phyloP scores from a whole-genome alignment of 2,329 filamentous ascomycete genomes.

The Pseudonectria foliicola region DNA sequence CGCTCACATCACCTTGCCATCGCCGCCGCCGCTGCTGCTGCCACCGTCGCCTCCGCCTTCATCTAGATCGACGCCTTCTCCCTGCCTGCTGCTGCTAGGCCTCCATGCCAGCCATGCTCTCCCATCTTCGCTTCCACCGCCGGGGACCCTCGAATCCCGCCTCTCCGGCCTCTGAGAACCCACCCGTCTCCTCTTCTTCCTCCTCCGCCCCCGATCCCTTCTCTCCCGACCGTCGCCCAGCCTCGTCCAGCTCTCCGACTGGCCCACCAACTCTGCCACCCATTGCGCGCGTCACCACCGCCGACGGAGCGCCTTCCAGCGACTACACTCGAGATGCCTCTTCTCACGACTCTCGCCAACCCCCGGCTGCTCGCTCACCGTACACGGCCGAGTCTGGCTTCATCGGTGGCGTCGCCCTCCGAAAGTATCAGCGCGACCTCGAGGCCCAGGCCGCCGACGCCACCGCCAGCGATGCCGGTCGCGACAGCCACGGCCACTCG shows the following conservation, averaged over 20 bases:
- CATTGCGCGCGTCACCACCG: constrained; percentile 41
- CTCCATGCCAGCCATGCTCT: constrained; percentile 35
- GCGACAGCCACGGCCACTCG: constrained; percentile 17
- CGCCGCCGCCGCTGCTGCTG: too few species aligned
- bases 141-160: constrained; percentile 49
- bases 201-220: constrained; percentile 33
- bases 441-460: constrained; percentile 17
- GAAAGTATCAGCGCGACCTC: constrained; percentile 40
- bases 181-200: constrained; percentile 33
- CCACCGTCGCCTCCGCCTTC: too few species aligned
- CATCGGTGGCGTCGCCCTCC: constrained; percentile 47
- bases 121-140: constrained; percentile 52
- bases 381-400: constrained; percentile 38
- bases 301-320: constrained; percentile 24
- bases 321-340: constrained; percentile 18
- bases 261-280: constrained; percentile 44
- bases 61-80: too few species aligned
- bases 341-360: constrained; percentile 16
- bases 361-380: constrained; percentile 25
- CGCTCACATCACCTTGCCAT: too few species aligned
- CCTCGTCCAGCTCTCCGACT: constrained; percentile 29
- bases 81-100: too few species aligned
- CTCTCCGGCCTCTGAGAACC: constrained; percentile 44
- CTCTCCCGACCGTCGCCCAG: constrained; percentile 29
- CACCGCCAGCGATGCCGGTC: constrained; percentile 9